Base-by-base conservation (phyloP, 208 protist genomes). In the Trichomonas vaginalis region DNA sequence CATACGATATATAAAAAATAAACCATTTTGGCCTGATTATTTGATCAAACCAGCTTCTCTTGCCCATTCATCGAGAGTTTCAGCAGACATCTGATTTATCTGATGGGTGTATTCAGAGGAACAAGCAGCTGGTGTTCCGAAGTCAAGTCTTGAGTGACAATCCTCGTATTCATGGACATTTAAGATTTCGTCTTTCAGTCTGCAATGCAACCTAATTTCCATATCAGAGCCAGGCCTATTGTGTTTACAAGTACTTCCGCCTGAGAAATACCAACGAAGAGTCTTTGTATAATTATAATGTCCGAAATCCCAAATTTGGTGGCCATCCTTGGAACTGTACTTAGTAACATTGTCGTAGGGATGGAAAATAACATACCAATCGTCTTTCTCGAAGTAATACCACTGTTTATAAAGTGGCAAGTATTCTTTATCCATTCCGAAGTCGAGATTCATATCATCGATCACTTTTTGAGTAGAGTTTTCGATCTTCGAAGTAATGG, bases 391-490 rank as follows among this genome's bases (percentile, higher is more conserved):
- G 32, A 35, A 92, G 39, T 51, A 51, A 32, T 92, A 92, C 86
- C 86, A 92, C 46, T 92, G 86, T 9, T 51, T 51, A 51, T 49
- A 92, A 21, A 92, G 37, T 32, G 86, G 86, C 0, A 51, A 9
- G 37, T 45, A 92, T 92, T 92, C 86, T 92, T 92, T 92, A 51
- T 92, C 86, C 17, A 45, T 17, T 35, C 86, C 86, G 45, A 92
- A 92, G 39, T 92, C 86, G 45, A 51, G 48, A 51, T 92, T 45
- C 45, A 92, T 51, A 0, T 45, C 82, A 45, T 88, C 39, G 17
- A 45, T 4, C 32, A 92, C n/a, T 47, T 92, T 51, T 8, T 45
- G 8, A 6, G 86, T 51, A 2, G 45, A 1, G 27, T 92, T 92
- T 51, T 48, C 40, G 14, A 92, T 51, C 46, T 92, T 92, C 37